Evolutionary conservation across 306 rosid species (phyloP).

Genomic region (Fragaria iinumae): DNA sequence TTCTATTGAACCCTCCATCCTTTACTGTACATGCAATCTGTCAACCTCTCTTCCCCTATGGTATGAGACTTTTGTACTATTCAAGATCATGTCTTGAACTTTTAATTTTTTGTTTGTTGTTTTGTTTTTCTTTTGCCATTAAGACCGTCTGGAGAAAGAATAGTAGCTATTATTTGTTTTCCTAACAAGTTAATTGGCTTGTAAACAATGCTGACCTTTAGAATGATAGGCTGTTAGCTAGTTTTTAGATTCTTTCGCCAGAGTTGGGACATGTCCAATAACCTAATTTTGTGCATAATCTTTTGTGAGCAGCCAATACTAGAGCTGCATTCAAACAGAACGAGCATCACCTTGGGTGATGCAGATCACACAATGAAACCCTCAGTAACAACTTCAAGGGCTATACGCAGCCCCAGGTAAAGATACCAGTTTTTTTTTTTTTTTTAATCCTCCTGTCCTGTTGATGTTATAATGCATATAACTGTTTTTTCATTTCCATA

Average conservation of each 20-base stretch:
- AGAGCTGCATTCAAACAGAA: conserved; percentile 39
- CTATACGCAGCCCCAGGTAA: conserved; percentile 44
- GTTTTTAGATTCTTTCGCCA: not conserved
- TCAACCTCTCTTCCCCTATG: not conserved
- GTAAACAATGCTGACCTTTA: not conserved
- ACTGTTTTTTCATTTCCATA: conserved; percentile 18
- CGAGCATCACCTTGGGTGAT: conserved; percentile 31
- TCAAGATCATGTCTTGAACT: not conserved
- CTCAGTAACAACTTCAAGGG: conserved; percentile 27
- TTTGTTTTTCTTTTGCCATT: not conserved
- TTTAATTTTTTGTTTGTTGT: too few species aligned
- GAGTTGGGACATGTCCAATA: not conserved
- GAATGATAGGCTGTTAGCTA: not conserved
- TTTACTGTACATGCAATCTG: not conserved
- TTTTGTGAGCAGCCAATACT: conserved; percentile 43
- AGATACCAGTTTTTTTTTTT: not conserved
- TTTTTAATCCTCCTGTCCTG: conserved; percentile 1
- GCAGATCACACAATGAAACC: conserved; percentile 30
- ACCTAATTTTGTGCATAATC: not conserved
- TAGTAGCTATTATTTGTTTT: not conserved
- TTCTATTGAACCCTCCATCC: not conserved
- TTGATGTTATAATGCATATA: conserved; percentile 6
- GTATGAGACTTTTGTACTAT: not conserved
- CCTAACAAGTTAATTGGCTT: too few species aligned
- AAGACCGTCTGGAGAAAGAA: not conserved